Conservation (phyloP, 2,329 filamentous ascomycete genomes). For the Celoporthe dispersa region DNA sequence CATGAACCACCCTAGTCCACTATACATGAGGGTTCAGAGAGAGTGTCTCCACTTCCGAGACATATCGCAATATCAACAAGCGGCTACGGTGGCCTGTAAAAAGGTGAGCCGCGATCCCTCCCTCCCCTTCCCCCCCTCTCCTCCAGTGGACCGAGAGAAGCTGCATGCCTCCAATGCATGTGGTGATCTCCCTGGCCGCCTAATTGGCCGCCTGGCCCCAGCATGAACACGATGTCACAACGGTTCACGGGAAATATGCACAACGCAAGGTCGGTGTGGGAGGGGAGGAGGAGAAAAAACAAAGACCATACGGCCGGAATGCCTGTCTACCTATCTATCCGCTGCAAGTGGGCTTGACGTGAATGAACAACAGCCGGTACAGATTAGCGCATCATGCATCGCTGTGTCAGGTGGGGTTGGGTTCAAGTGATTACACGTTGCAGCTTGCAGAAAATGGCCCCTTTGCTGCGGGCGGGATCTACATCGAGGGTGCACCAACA, state of each 20-base stretch:
- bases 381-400: constrained; percentile 3
- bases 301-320: no score
- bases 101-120: not conserved
- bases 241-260: constrained; percentile 2
- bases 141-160: not conserved
- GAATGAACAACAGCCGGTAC: constrained; percentile 7
- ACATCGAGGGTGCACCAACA: not conserved
- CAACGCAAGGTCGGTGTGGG: constrained; percentile 3
- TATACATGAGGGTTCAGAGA: constrained; percentile 8
- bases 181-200: constrained; percentile 9
- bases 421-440: not conserved
- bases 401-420: not conserved
- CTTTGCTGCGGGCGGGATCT: not conserved
- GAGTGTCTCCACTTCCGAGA: constrained; percentile 4
- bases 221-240: constrained; percentile 14
- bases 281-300: not conserved
- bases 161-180: constrained; percentile 7
- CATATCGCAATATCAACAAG: constrained; percentile 1
- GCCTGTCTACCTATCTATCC: constrained; percentile 31
- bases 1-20: not conserved
- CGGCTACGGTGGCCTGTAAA: not conserved
- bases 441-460: constrained; percentile 5
- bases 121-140: no score
- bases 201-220: constrained; percentile 9
- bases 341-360: constrained; percentile 25